Evolutionary conservation across 805 yeast species (phyloP).

Genomic region (Vanderwaltozyma yarrowii): DNA sequence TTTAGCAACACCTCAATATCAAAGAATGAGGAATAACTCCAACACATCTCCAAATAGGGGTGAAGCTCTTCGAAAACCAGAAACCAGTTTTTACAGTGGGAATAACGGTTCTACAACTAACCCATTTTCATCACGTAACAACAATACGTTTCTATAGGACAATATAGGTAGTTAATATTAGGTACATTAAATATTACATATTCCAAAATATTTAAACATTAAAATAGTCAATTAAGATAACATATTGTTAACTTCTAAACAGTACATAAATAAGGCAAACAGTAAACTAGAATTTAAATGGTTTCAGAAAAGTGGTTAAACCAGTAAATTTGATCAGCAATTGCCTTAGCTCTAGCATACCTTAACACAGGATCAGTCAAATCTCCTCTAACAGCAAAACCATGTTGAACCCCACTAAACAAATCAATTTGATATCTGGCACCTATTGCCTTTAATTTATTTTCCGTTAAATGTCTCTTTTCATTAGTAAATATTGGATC

Average conservation of each 20-base stretch:
- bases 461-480: conserved; percentile 51
- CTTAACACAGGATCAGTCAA: conserved; percentile 37
- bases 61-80: conserved; percentile 22
- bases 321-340: conserved; percentile 32
- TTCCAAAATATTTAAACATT: neutral
- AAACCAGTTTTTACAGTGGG: conserved; percentile 22
- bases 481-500: conserved; percentile 58
- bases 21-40: conserved; percentile 7
- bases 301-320: conserved; percentile 14
- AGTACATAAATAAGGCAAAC: no score
- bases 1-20: conserved; percentile 4
- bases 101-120: conserved; percentile 2
- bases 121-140: conserved; percentile 7
- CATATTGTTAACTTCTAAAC: no score
- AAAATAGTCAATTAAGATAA: no score
- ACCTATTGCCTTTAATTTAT: conserved; percentile 40
- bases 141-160: conserved; percentile 10
- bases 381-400: conserved; percentile 76
- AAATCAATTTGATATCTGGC: conserved; percentile 52
- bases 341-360: conserved; percentile 60
- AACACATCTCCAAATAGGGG: conserved; percentile 3
- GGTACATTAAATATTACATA: no score
- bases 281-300: no score
- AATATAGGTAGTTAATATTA: no score
- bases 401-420: conserved; percentile 59